Percentiles rank a stretch among this genome's conserved stretches.
phyloP scores from a whole-genome alignment of 176 grass and related monocot species.

The Puya raimondii region DNA sequence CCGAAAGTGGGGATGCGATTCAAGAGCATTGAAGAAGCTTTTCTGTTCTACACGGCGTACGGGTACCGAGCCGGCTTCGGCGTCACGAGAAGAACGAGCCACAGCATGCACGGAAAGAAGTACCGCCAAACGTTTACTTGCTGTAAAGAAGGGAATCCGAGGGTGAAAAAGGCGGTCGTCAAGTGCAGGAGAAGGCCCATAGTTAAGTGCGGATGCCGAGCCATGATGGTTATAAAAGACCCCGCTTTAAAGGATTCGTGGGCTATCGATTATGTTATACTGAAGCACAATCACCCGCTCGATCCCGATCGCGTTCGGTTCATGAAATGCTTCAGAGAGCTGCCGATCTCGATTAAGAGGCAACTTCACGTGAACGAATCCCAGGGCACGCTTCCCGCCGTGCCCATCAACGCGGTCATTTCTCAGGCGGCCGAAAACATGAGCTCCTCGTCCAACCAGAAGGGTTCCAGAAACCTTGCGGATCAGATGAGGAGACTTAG shows the following conservation, averaged over 20 bases:
- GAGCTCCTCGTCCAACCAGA: background rate
- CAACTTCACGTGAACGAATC: constrained; percentile 2
- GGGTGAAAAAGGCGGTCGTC: background rate
- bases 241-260: background rate
- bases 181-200: constrained; percentile 1
- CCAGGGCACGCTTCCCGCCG: background rate
- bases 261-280: background rate
- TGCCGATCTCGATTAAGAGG: background rate
- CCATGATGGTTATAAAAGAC: constrained; percentile 14
- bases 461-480: background rate
- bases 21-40: background rate
- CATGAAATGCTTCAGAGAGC: constrained; percentile 11
- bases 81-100: constrained; percentile 4
- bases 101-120: constrained; percentile 1
- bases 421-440: background rate
- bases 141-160: constrained; percentile 3
- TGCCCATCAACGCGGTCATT: background rate
- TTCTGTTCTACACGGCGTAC: constrained; percentile 1
- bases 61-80: constrained; percentile 1
- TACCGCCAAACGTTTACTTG: constrained; percentile 6
- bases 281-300: constrained; percentile 8
- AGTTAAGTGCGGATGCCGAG: constrained; percentile 1
- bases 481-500: background rate
- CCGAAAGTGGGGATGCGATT: constrained; percentile 2
- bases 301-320: constrained; percentile 9